phyloP scores from a whole-genome alignment of 169 alveolate genomes.

The Eimeria brunetti region DNA sequence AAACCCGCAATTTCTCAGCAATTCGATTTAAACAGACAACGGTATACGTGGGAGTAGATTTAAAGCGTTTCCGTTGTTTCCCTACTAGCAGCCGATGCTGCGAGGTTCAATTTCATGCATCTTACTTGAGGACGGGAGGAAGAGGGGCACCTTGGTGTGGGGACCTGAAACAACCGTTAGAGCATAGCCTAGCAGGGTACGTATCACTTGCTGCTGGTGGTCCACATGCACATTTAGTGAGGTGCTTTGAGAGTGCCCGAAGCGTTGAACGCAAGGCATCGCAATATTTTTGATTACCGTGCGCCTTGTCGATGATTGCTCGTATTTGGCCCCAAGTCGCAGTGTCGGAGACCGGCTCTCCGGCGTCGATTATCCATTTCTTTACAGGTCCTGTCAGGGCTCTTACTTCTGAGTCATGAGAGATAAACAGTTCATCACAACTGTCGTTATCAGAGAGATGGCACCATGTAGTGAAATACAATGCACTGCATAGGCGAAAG shows the following conservation, averaged over 20 bases:
- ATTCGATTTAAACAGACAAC: neutral
- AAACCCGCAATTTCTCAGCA: neutral
- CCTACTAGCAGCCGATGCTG: neutral
- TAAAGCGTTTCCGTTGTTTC: neutral
- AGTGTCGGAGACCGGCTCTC: constrained; percentile 10
- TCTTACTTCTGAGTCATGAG: constrained; percentile 44
- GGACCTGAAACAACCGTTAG: constrained; percentile 30
- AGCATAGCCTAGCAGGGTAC: neutral
- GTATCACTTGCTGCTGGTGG: neutral
- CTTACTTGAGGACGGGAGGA: constrained; percentile 59
- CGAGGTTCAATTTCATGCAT: neutral
- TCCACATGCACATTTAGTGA: neutral
- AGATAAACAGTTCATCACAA: constrained; percentile 1
- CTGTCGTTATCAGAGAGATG: neutral
- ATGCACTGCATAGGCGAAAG: neutral
- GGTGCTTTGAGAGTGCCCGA: neutral
- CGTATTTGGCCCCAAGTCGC: constrained; percentile 35
- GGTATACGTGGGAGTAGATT: neutral
- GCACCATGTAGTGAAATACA: neutral
- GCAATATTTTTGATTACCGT: constrained; percentile 8
- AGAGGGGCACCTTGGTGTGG: constrained; percentile 49
- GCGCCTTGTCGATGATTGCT: constrained; percentile 40
- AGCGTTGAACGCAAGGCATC: neutral
- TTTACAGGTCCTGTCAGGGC: constrained; percentile 37
- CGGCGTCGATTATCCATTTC: constrained; percentile 22